phyloP scores from a whole-genome alignment of 2,329 filamentous ascomycete species.

The Madurella mycetomatis region DNA sequence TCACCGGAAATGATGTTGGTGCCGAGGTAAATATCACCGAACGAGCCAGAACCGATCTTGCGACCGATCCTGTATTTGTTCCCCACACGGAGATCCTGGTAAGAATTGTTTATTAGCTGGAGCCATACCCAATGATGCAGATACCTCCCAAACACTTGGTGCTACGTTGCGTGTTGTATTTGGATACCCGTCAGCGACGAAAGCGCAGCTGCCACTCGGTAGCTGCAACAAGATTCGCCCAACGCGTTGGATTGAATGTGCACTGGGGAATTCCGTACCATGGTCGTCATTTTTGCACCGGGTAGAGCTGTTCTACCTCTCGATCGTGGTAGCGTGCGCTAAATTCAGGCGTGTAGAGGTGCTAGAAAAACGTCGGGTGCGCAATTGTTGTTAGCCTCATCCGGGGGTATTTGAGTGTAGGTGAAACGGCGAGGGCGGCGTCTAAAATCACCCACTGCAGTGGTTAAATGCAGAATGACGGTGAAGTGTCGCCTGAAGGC shows the following conservation, averaged over 20 bases:
- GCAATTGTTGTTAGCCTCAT: conserved; percentile 2
- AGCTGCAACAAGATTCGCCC: neutral
- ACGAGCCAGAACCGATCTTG: conserved; percentile 96
- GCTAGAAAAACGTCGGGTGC: neutral
- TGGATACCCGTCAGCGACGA: neutral
- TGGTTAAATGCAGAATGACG: conserved; percentile 13
- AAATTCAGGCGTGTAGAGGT: neutral
- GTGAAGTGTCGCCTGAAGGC: conserved; percentile 7
- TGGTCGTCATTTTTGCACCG: conserved; percentile 45
- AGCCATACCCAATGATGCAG: neutral
- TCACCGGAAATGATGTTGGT: conserved; percentile 99
- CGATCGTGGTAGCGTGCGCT: neutral
- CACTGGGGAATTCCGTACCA: conserved; percentile 37
- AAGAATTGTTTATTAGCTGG: conserved; percentile 7
- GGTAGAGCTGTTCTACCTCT: neutral
- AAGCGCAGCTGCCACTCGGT: neutral
- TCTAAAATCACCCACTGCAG: conserved; percentile 1
- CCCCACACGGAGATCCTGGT: conserved; percentile 92
- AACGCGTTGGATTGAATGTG: neutral
- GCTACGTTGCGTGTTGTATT: neutral
- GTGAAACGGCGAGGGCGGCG: conserved; percentile 1
- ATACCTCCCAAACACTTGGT: neutral
- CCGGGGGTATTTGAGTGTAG: neutral
- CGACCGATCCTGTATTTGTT: conserved; percentile 99
- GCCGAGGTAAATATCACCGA: conserved; percentile 97